Evolutionary conservation across 345 rosid species (phyloP).

Genomic region (Eucalyptus erythrocorys): DNA sequence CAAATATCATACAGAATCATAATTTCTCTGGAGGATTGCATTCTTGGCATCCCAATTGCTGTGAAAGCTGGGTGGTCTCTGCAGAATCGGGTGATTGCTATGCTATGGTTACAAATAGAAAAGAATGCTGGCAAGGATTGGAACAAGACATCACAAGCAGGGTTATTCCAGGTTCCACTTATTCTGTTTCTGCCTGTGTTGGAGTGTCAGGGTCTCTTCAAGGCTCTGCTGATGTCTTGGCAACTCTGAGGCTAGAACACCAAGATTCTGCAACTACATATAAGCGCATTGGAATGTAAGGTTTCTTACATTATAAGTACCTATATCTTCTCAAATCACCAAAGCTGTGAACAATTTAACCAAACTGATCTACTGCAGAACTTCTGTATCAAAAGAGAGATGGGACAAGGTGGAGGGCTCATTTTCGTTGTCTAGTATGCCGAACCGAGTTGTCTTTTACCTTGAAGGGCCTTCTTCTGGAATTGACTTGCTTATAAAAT

Average conservation of each 20-base stretch:
- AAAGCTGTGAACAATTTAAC: not conserved
- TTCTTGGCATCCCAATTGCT: slow-evolving; percentile 68
- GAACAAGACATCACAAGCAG: slow-evolving; percentile 80
- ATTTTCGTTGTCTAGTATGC: slow-evolving; percentile 51
- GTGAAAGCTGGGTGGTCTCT: slow-evolving; percentile 53
- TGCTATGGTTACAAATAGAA: slow-evolving; percentile 77
- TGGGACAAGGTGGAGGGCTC: slow-evolving; percentile 80
- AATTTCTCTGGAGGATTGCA: slow-evolving; percentile 69
- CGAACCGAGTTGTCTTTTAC: slow-evolving; percentile 61
- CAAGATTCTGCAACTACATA: slow-evolving; percentile 36
- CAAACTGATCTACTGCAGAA: slow-evolving; percentile 26
- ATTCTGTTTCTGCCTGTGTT: slow-evolving; percentile 58
- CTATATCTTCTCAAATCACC: not conserved
- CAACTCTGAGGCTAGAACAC: slow-evolving; percentile 64
- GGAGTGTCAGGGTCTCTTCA: slow-evolving; percentile 57
- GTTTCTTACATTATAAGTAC: not conserved
- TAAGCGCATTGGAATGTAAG: slow-evolving; percentile 70
- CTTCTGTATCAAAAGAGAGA: slow-evolving; percentile 39
- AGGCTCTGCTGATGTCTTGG: slow-evolving; percentile 51
- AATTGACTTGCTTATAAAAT: slow-evolving; percentile 57
- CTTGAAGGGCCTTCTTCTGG: slow-evolving; percentile 94
- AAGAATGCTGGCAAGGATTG: slow-evolving; percentile 85
- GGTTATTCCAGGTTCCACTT: slow-evolving; percentile 42
- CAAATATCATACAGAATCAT: slow-evolving; percentile 49
- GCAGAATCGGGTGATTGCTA: slow-evolving; percentile 25